Base-by-base conservation (phyloP, 2,329 filamentous ascomycete species). In the Diplodia corticola region DNA sequence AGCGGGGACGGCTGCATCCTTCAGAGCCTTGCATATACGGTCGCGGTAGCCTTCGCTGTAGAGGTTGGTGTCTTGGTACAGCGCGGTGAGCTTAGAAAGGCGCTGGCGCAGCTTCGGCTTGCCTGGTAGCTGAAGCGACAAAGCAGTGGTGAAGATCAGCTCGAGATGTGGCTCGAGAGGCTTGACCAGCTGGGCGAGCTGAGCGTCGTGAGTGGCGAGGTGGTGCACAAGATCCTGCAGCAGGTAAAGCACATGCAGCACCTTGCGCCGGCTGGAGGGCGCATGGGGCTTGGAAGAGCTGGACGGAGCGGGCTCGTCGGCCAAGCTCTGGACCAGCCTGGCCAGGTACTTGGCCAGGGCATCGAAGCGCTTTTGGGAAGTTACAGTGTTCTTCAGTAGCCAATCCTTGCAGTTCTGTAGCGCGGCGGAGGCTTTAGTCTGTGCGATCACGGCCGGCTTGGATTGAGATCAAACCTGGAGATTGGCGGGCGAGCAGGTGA, bases 361-460 rank as follows among this genome's bases (percentile, higher is more conserved):
- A 67, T 82, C 80, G 70, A 87, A 84, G 72, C 92, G 88, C 70
- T 84, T 81, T 66, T 85, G 77, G 67, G 92, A 95, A 67, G 85
- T 84, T 72, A 86, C 83, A 75, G 94, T 82, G 80, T 92, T 86
- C 72, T 85, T 84, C 75, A 93, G 80, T 73, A 94, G 89, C 92
- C 92, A 96, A 80, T 86, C 84, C 85, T 93, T 96, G 85, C 91
- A 93, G 83, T 87, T 91, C 93, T 96, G 55, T 54, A 24, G 33
- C n/a, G 22, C 54, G 22, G 30, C n/a, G 30, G 17, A 10, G 22
- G 48, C 48, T 66, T 66, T 66, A 66, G 64, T 50, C 17, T 40
- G 51, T 28, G 48, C 33, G 48, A 35, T 50, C 10, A 53, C 22
- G 55, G 46, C 35, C 48, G 6, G 10, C 20, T 48, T 46, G 49